Evolutionary conservation across 495 filamentous ascomycete species (phyloP).

Genomic region (Penicillium antarcticum): DNA sequence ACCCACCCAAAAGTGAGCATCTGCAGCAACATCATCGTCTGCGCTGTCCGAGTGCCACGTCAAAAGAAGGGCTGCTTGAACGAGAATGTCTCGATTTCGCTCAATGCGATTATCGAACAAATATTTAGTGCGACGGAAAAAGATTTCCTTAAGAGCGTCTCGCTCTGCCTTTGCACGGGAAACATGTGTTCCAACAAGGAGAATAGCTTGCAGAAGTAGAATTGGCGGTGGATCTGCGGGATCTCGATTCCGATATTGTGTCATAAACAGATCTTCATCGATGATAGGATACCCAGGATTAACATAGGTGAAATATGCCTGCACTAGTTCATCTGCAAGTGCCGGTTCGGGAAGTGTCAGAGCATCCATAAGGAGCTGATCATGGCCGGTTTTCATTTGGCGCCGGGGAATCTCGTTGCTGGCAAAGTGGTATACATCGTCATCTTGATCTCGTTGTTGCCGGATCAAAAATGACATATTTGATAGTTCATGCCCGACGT

Average conservation of each 20-base stretch:
- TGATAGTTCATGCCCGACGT: slow-evolving; percentile 48
- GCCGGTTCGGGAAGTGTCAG: slow-evolving; percentile 43
- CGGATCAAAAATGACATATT: slow-evolving; percentile 53
- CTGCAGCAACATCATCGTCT: slow-evolving; percentile 47
- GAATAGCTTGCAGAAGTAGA: slow-evolving; percentile 42
- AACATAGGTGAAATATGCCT: slow-evolving; percentile 45
- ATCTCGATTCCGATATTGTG: slow-evolving; percentile 46
- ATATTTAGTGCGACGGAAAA: slow-evolving; percentile 48
- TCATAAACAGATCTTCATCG: slow-evolving; percentile 47
- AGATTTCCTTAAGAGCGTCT: slow-evolving; percentile 42
- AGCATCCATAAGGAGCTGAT: slow-evolving; percentile 48
- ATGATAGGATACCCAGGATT: slow-evolving; percentile 45
- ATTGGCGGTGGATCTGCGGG: slow-evolving; percentile 44
- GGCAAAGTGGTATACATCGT: slow-evolving; percentile 47
- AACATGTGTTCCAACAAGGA: slow-evolving; percentile 45
- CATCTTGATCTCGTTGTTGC: slow-evolving; percentile 44
- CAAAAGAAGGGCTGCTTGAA: slow-evolving; percentile 44
- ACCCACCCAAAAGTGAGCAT: slow-evolving; percentile 50
- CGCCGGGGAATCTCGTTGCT: slow-evolving; percentile 47
- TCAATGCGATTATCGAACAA: slow-evolving; percentile 49
- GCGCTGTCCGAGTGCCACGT: slow-evolving; percentile 48
- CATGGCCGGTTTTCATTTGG: slow-evolving; percentile 43
- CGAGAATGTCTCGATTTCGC: slow-evolving; percentile 46
- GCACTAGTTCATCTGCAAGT: slow-evolving; percentile 44
- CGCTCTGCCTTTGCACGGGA: slow-evolving; percentile 38